Percentiles rank a stretch among this genome's conserved stretches.
Evolutionary conservation across 2,329 filamentous ascomycete species (phyloP).

Genomic region (Colletotrichum plurivorum): DNA sequence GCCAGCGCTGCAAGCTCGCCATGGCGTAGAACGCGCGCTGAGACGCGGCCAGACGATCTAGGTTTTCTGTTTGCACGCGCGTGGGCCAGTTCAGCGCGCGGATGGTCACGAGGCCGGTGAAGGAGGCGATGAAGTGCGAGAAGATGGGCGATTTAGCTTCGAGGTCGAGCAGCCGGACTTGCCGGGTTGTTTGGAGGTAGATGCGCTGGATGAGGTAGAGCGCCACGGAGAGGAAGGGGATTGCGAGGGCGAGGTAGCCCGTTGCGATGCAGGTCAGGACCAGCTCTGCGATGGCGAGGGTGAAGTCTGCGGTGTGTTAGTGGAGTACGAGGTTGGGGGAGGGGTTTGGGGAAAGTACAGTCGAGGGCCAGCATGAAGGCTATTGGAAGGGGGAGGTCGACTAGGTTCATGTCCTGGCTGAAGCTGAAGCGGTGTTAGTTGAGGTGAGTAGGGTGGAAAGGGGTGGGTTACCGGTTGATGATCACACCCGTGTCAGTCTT

Average conservation of each 20-base stretch:
- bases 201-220: conserved; percentile 51
- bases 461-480: conserved; percentile 39
- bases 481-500: conserved; percentile 43
- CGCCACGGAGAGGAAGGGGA: conserved; percentile 49
- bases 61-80: conserved; percentile 58
- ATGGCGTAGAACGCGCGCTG: conserved; percentile 72
- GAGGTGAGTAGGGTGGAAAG: too few species aligned
- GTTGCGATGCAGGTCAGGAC: conserved; percentile 59
- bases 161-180: conserved; percentile 58
- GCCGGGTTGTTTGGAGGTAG: conserved; percentile 59
- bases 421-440: conserved; percentile 32
- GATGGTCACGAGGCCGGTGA: conserved; percentile 63
- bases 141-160: conserved; percentile 59
- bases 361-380: conserved; percentile 45
- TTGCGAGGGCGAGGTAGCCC: conserved; percentile 62
- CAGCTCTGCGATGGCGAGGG: conserved; percentile 55
- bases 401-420: conserved; percentile 47
- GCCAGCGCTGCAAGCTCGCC: conserved; percentile 70
- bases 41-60: conserved; percentile 65
- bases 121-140: conserved; percentile 60
- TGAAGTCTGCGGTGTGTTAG: background rate
- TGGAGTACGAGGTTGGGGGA: too few species aligned
- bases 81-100: conserved; percentile 68
- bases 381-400: conserved; percentile 44
- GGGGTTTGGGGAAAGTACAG: background rate